A percentile compares a stretch with the other conserved stretches of the same genome.
These are phyloP conservation scores for Alternaria triticimaculans DNA, from an alignment of 2,329 filamentous ascomycete genomes.

Conservation along the genomic window DNA sequence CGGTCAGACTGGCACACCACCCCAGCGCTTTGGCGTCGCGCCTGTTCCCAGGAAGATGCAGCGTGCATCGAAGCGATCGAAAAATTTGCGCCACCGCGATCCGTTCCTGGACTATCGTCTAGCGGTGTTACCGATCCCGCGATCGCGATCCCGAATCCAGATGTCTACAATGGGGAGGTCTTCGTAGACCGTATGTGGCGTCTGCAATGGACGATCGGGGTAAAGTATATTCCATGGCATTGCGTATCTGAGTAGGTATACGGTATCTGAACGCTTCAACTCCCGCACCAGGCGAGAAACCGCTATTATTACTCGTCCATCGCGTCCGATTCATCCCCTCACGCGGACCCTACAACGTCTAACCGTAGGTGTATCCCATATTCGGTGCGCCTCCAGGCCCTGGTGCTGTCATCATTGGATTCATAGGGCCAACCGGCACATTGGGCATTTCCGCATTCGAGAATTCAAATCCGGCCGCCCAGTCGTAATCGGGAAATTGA, in stretches of 20 bases:
- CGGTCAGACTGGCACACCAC: background rate
- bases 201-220: background rate
- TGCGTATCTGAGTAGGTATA: background rate
- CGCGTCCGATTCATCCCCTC: background rate
- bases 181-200: background rate
- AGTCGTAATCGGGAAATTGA: conserved; percentile 49
- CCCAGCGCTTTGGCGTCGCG: background rate
- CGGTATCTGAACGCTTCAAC: background rate
- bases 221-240: background rate
- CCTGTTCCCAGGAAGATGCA: background rate
- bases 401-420: conserved; percentile 25
- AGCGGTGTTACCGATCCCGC: background rate
- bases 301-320: background rate
- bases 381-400: conserved; percentile 21
- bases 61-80: background rate
- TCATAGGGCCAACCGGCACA: conserved; percentile 26
- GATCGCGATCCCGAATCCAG: background rate
- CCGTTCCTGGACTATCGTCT: background rate
- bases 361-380: conserved; percentile 38
- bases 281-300: background rate
- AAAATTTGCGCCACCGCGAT: background rate
- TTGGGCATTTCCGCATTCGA: conserved; percentile 38
- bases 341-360: conserved; percentile 1
- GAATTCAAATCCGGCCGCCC: conserved; percentile 46
- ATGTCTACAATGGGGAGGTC: background rate